Evolutionary conservation across 805 yeast genomes (phyloP), one percentile per base, ranked within the genome.

Genomic region (Wickerhamomyces rabaulensis): DNA sequence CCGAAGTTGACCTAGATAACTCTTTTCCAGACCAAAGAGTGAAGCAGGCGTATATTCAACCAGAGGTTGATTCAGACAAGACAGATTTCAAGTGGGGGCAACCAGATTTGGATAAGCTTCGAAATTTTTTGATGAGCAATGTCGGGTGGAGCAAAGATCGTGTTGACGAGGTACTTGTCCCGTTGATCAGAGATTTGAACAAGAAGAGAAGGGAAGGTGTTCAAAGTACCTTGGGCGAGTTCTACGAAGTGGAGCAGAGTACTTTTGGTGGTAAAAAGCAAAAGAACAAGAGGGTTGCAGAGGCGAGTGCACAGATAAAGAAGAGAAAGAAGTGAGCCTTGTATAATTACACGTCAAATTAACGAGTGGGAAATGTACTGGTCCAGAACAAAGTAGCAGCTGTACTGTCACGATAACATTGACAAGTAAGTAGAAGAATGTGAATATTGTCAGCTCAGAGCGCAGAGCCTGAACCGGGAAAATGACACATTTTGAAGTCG

Each of bases 81-180:
- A 85, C 91, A 0, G 74, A 76, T 45, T 91, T 94, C 65, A 76
- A 76, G 41, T 94, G 99, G 99, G 98, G 97, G 0, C 67, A 71
- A 2, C 97, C 97, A 0, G 89, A 87, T 61, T 65, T 91, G 48
- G 97, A 90, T 55, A 80, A 79, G 53, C 68, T 94, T 43, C 68
- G 97, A 26, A 71, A 78, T 1, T 91, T 78, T 54, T 69, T 94
- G 63, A 77, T 76, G 75, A 70, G 67, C 40, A 79, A 79, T 40
- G 80, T 90, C 9, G 90, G 91, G 3, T 95, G 99, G 97, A 68
- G 76, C 3, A 80, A 80, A 56, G 81, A 75, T 9, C 75, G 79
- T 48, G 83, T 88, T 3, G 95, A 92, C 58, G 91, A 87, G 57
- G 82, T 90, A 3, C 68, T 94, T 60, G 73, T 91, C 17, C 99